Evolutionary conservation across 169 alveolate genomes (phyloP).

Genomic region (Perkinsus marinus): DNA sequence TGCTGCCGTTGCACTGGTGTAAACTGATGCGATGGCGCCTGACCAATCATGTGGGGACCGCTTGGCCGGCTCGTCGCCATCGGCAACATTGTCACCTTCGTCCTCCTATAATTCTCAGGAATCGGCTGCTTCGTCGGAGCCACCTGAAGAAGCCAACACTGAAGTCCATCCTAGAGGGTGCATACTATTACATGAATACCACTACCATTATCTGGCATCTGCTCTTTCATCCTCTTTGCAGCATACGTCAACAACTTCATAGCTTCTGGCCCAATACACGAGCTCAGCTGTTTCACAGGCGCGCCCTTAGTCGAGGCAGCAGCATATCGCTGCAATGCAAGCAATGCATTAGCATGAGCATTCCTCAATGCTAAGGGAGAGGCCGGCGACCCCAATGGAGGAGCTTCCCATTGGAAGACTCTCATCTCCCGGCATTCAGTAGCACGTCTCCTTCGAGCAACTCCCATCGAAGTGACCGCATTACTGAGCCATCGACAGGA

Average conservation of each 20-base stretch:
- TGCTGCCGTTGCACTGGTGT: no score
- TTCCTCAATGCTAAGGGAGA: background rate
- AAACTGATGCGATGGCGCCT: background rate
- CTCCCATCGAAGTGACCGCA: background rate
- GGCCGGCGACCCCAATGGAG: background rate
- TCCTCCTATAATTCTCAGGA: background rate
- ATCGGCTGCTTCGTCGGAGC: background rate
- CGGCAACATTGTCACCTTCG: background rate
- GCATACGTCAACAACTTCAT: background rate
- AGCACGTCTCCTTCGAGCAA: background rate
- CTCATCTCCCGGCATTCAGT: background rate
- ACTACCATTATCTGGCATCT: background rate
- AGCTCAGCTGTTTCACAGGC: background rate
- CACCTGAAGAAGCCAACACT: background rate
- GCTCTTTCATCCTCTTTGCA: background rate
- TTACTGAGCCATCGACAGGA: background rate
- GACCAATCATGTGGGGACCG: background rate
- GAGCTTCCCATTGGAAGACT: background rate
- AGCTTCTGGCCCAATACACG: background rate
- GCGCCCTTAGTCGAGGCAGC: background rate
- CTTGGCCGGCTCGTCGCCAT: background rate
- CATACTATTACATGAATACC: background rate
- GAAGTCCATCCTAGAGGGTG: no score
- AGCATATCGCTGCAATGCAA: background rate
- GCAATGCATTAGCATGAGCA: background rate